These are phyloP conservation scores for Neocatenulostroma microsporum DNA, from an alignment of 2,329 filamentous ascomycete species.

Conservation along the genomic window DNA sequence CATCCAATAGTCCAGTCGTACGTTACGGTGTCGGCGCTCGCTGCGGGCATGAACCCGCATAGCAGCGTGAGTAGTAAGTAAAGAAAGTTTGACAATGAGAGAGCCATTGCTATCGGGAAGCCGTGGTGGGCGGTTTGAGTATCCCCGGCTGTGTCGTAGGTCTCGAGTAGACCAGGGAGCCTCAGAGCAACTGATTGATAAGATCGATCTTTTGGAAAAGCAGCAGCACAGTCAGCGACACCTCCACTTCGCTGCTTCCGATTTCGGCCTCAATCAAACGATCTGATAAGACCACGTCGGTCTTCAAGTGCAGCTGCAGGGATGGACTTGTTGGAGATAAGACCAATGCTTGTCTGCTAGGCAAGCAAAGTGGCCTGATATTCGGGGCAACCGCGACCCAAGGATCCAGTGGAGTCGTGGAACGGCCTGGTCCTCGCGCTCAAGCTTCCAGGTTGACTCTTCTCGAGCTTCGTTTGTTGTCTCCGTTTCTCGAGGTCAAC, in stretches of 20 bases:
- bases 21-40: slow-evolving; percentile 31
- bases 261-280: slow-evolving; percentile 9
- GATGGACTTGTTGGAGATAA: background rate
- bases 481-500: no score
- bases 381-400: no score
- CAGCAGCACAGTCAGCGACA: background rate
- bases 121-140: slow-evolving; percentile 3
- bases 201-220: slow-evolving; percentile 9
- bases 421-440: no score
- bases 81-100: slow-evolving; percentile 39
- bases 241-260: background rate
- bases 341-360: no score
- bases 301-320: background rate
- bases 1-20: slow-evolving; percentile 49
- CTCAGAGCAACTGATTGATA: slow-evolving; percentile 1
- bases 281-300: slow-evolving; percentile 15
- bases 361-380: no score
- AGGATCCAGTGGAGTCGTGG: no score
- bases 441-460: no score
- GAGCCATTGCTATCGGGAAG: slow-evolving; percentile 31
- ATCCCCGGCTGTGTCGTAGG: background rate
- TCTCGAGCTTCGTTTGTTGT: no score
- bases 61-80: slow-evolving; percentile 28
- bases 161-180: background rate
- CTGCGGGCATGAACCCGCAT: slow-evolving; percentile 6